phyloP scores from a whole-genome alignment of 257 asterid species.

The Cordia subcordata region DNA sequence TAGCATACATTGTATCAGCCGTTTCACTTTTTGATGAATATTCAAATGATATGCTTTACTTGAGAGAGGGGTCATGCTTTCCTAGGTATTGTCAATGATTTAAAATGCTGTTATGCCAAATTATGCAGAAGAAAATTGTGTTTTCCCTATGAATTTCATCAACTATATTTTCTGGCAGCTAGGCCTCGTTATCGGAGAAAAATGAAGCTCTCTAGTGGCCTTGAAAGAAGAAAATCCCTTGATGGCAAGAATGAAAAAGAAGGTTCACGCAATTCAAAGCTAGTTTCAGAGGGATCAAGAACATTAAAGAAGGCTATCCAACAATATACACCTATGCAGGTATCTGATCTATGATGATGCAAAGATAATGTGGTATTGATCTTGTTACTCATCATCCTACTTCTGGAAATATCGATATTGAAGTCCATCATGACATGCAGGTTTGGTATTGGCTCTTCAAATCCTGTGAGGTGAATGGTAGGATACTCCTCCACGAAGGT shows the following conservation, averaged over 20 bases:
- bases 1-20: slow-evolving; percentile 64
- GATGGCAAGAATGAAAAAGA: slow-evolving; percentile 42
- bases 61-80: slow-evolving; percentile 86
- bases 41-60: slow-evolving; percentile 65
- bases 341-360: slow-evolving; percentile 2
- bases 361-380: background rate
- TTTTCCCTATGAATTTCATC: background rate
- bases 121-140: background rate
- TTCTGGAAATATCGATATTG: slow-evolving; percentile 1
- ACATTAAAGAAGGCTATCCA: slow-evolving; percentile 61
- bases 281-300: slow-evolving; percentile 70
- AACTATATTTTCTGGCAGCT: slow-evolving; percentile 36
- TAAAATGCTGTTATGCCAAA: background rate
- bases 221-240: slow-evolving; percentile 33
- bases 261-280: slow-evolving; percentile 42
- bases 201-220: slow-evolving; percentile 26
- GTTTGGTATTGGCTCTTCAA: slow-evolving; percentile 92
- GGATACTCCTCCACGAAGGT: slow-evolving; percentile 60
- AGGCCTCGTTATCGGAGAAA: slow-evolving; percentile 78
- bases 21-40: slow-evolving; percentile 78
- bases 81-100: slow-evolving; percentile 52
- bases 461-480: slow-evolving; percentile 70
- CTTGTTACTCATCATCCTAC: background rate
- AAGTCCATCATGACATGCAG: slow-evolving; percentile 25
- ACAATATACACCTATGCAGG: slow-evolving; percentile 74